phyloP scores from a whole-genome alignment of 352 stramenopile species.

The Albugo laibachii region DNA sequence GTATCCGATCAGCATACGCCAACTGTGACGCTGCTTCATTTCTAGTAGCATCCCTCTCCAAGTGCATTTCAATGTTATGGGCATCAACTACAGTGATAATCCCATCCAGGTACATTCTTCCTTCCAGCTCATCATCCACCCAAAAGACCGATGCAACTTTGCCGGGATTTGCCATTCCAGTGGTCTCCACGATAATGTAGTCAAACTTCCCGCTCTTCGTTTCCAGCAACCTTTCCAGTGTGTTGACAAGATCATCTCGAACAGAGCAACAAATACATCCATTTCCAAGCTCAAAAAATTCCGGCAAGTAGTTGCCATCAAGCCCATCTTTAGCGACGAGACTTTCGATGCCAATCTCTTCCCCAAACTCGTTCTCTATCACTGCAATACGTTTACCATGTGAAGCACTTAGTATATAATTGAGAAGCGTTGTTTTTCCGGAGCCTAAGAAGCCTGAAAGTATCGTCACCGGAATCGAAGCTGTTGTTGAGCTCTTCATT shows the following conservation, averaged over 20 bases:
- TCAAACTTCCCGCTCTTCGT: slow-evolving; percentile 55
- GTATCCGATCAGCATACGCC: slow-evolving; percentile 95
- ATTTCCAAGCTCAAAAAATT: slow-evolving; percentile 93
- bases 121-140: slow-evolving; percentile 83
- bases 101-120: slow-evolving; percentile 80
- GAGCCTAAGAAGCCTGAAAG: slow-evolving; percentile 90
- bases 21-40: slow-evolving; percentile 90
- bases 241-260: slow-evolving; percentile 77
- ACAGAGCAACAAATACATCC: slow-evolving; percentile 97
- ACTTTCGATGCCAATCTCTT: slow-evolving; percentile 88
- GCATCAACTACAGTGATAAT: slow-evolving; percentile 96
- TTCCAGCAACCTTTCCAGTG: slow-evolving; percentile 67
- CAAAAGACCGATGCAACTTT: slow-evolving; percentile 94
- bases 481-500: no score
- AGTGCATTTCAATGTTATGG: slow-evolving; percentile 76
- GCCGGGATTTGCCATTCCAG: slow-evolving; percentile 83
- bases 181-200: slow-evolving; percentile 90
- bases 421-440: slow-evolving; percentile 96
- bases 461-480: slow-evolving; percentile 81
- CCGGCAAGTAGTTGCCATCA: slow-evolving; percentile 41
- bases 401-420: slow-evolving; percentile 85
- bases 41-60: slow-evolving; percentile 27
- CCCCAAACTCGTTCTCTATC: slow-evolving; percentile 98
- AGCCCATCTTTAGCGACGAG: slow-evolving; percentile 64
- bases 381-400: slow-evolving; percentile 92